A percentile compares a stretch with the other conserved stretches of the same genome.
Evolutionary conservation across 2,329 filamentous ascomycete species (phyloP).

Genomic region (Lasiodiplodia gonubiensis): DNA sequence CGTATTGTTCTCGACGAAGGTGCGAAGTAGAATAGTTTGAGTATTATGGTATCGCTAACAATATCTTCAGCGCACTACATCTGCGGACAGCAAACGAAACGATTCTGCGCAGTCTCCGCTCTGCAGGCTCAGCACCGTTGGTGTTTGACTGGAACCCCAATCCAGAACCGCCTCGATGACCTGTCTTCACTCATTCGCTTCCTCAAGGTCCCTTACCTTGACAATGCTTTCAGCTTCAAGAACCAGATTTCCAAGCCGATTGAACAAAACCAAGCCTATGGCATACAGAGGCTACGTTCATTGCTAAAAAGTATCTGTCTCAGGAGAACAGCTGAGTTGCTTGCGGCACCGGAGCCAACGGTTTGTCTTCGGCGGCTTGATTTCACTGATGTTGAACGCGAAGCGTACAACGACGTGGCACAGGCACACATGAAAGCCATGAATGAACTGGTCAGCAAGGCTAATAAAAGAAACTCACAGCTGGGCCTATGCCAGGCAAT

Average conservation of each 20-base stretch:
- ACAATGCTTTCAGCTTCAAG: conserved; percentile 27
- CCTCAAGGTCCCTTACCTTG: conserved; percentile 33
- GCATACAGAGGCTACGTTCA: background rate
- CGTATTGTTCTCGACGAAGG: conserved; percentile 14
- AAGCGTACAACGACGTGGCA: background rate
- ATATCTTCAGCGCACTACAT: conserved; percentile 53
- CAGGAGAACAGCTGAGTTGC: background rate
- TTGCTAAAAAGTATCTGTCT: background rate
- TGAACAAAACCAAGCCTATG: background rate
- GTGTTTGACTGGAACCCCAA: conserved; percentile 58
- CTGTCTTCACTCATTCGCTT: conserved; percentile 33
- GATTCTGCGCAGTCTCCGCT: conserved; percentile 47
- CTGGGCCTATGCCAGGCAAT: conserved; percentile 29
- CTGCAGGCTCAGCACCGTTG: conserved; percentile 54
- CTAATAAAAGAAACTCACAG: conserved; percentile 8
- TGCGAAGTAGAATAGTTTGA: background rate
- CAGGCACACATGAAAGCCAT: background rate
- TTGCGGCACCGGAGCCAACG: background rate
- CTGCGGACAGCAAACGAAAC: conserved; percentile 51
- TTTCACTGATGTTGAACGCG: background rate
- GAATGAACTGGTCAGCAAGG: conserved; percentile 8
- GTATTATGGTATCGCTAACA: background rate
- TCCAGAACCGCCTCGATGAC: conserved; percentile 35
- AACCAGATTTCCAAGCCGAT: conserved; percentile 14
- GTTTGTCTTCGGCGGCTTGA: background rate